Evolutionary conservation across 257 asterid genomes (phyloP), one percentile per base, ranked within the genome.

Genomic region (Solanum megistacrolobum): DNA sequence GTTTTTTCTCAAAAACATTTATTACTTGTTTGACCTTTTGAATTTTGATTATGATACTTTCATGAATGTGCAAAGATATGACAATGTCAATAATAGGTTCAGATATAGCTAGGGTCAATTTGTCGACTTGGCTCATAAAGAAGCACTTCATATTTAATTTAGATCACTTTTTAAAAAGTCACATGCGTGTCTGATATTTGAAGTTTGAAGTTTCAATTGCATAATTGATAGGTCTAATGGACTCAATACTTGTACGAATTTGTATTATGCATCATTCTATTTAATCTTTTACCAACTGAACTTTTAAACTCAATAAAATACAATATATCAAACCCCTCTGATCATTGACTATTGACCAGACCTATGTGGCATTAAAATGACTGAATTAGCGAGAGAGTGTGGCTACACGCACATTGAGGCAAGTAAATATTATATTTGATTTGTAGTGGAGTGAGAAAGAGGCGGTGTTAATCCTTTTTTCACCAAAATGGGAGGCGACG

Each of bases 381-480:
- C 0, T 52, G 23, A 52, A 0, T 6, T 52, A 16, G 23, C 23
- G 0, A 52, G 21, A 52, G 3, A 0, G 23, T 6, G 1, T 52
- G 4, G 9, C 62, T 52, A 52, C 23, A 52, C 23, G 9, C 1
- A 3, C 0, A 1, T 52, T 52, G 23, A 52, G 62, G 23, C 23
- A 52, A 52, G 62, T 16, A 52, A 52, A 16, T 52, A 52, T 52
- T 9, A 52, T 52, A 52, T 52, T 52, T 52, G 23, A 52, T 52
- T 52, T 52, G 23, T 1, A 16, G 23, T 52, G 8, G 9, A 52
- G 62, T 16, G 62, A 52, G 62, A 52, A 6, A 52, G 60, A 52
- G 60, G 3, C 0, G 9, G 4, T 1, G 23, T 0, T 52, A 0
- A 0, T 16, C 21, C 60, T 0, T 16, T 52, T 16, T 52, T 52